Conservation (phyloP, 305 asterid species). For the Withania somnifera region DNA sequence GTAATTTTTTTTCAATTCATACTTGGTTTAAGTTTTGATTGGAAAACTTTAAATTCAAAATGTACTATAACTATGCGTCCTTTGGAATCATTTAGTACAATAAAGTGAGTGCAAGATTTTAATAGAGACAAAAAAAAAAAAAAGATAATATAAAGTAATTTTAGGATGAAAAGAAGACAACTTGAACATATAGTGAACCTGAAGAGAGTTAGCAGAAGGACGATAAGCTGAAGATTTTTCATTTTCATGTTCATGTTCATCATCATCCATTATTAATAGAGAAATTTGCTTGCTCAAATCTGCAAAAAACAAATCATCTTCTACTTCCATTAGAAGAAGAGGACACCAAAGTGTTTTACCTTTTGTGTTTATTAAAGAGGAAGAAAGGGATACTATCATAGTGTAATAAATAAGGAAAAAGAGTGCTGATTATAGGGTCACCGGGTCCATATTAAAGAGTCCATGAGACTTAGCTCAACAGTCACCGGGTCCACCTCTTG, state of each 20-base stretch:
- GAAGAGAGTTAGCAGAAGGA: slow-evolving; percentile 30
- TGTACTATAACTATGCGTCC: not conserved
- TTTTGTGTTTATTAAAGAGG: no score
- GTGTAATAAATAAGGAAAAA: no score
- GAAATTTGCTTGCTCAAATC: slow-evolving; percentile 75
- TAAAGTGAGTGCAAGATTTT: no score
- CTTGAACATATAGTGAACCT: slow-evolving; percentile 18
- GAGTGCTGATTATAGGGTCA: no score
- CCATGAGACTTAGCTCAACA: no score
- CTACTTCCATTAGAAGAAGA: slow-evolving; percentile 30
- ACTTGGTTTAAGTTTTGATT: no score
- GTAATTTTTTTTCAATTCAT: no score
- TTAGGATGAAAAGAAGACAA: not conserved
- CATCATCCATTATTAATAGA: slow-evolving; percentile 80
- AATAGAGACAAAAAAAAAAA: not conserved
- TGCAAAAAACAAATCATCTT: slow-evolving; percentile 75
- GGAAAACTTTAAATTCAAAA: not conserved
- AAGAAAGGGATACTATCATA: no score
- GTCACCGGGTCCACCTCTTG: no score
- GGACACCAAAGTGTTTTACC: no score
- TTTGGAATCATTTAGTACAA: not conserved
- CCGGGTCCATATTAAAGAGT: no score
- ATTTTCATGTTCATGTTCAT: slow-evolving; percentile 17
- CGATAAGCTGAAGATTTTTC: slow-evolving; percentile 16
- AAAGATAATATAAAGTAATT: not conserved